Percentiles rank a stretch among this genome's conserved stretches.
These are phyloP conservation scores for Aspergillus unguis DNA, from an alignment of 2,329 filamentous ascomycete species.

Conservation along the genomic window DNA sequence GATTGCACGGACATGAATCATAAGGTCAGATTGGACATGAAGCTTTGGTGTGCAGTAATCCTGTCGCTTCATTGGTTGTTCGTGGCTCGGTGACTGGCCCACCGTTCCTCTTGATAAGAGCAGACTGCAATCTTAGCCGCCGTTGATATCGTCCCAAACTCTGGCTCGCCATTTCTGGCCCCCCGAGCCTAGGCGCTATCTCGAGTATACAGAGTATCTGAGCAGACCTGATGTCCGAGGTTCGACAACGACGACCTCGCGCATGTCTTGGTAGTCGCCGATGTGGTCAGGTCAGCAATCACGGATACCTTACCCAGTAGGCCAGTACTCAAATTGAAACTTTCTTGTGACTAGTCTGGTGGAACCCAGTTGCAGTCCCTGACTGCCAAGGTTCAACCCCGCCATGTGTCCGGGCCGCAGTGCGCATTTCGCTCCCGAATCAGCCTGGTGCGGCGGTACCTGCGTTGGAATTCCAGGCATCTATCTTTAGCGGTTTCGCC, in stretches of 20 bases:
- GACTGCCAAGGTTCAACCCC: conserved; percentile 8
- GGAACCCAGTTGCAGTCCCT: conserved; percentile 6
- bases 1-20: background rate
- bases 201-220: background rate
- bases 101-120: conserved; percentile 11
- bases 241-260: too few species aligned
- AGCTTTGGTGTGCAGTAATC: background rate
- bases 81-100: conserved; percentile 1
- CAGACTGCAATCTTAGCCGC: background rate
- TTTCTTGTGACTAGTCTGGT: conserved; percentile 5
- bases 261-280: too few species aligned
- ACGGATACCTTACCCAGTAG: background rate
- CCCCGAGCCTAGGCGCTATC: background rate
- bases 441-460: background rate
- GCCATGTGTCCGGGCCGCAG: conserved; percentile 4
- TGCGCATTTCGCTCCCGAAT: background rate
- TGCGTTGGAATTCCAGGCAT: conserved; percentile 4
- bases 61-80: conserved; percentile 3
- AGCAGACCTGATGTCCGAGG: too few species aligned
- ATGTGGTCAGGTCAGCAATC: too few species aligned
- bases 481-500: background rate
- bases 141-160: background rate
- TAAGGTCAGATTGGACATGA: background rate
- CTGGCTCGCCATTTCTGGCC: background rate
- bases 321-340: conserved; percentile 7